Base-by-base conservation (phyloP, 371 early-diverging fungal genomes). In the Mortierella sp. region DNA sequence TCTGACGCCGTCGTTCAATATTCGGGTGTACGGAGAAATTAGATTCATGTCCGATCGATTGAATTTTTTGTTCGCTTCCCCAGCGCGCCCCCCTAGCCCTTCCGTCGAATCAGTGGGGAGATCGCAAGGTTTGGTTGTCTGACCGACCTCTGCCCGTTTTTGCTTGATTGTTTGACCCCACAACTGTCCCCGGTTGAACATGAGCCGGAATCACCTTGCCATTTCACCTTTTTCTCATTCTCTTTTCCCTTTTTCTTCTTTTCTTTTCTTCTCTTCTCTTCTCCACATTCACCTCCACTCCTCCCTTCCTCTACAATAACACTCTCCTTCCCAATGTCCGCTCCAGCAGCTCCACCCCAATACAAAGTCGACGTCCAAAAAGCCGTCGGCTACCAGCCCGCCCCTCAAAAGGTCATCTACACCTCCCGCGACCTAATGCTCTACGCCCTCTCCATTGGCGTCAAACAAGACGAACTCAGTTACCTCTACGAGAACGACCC, bases 401-500 rank as follows among this genome's bases (percentile, higher is more conserved):
- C 74, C 27, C 83, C 89, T 70, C 79, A 87, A 32, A 88, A 90
- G 84, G 93, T 95, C 21, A 72, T 82, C 12, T 95, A 91, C 87
- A 95, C 92, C 74, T 86, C 92, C 10, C 91, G 95, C 12, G 96
- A 95, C 84, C 89, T 92, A 7, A 88, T 95, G 74, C 81, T 95
- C 55, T 95, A 95, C 80, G 95, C 95, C 5, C 80, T 94, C 29
- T 91, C 94, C 4, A 89, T 95, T 29, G 95, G 95, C 58, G 89
- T 92, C 51, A 88, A 89, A 38, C 89, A 90, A 48, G 83, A 85
- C 74, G 94, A 95, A 41, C 89, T 93, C 43, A 83, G 88, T 78
- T 95, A 89, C 83, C 88, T 93, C 35, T 95, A 94, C 83, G 96
- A 95, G 85, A 88, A 91, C 65, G 94, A 93, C 71, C 90, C 91